Percentiles rank a stretch among this genome's conserved stretches.
phyloP scores from a whole-genome alignment of 2,329 filamentous ascomycete species.

The Berkeleyomyces rouxiae region DNA sequence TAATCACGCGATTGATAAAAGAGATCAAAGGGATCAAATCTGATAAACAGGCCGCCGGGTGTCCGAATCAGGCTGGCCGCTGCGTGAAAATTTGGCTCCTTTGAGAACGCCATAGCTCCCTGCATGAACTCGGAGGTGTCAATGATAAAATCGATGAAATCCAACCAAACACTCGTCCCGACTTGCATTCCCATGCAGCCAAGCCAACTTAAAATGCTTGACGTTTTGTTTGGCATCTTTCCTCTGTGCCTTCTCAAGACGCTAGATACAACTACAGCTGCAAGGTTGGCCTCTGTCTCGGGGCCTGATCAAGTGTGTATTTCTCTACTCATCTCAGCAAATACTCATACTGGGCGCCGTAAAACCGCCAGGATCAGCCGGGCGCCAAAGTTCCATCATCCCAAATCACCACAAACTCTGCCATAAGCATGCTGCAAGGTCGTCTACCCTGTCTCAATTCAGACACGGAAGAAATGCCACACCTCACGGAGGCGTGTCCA shows the following conservation, averaged over 20 bases:
- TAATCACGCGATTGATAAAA: conserved; percentile 6
- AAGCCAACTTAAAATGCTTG: neutral
- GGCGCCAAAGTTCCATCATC: neutral
- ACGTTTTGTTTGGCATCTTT: neutral
- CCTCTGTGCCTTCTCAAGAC: too few species aligned
- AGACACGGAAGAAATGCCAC: neutral
- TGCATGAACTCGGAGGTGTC: neutral
- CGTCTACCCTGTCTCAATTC: neutral
- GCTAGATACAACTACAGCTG: too few species aligned
- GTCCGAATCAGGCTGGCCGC: neutral
- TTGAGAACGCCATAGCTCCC: neutral
- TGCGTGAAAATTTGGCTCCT: neutral
- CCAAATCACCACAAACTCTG: neutral
- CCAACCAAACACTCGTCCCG: neutral
- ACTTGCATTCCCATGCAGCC: neutral
- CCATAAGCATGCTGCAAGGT: neutral
- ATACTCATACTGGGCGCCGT: too few species aligned
- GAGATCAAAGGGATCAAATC: neutral
- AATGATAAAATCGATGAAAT: neutral
- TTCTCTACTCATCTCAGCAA: too few species aligned
- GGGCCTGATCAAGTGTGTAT: too few species aligned
- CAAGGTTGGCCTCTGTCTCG: too few species aligned
- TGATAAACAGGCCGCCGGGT: neutral
- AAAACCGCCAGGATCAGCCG: too few species aligned
- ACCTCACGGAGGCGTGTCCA: neutral